Evolutionary conservation across 768 basidiomycete species (phyloP).

Genomic region (Tephrocybe sp.): DNA sequence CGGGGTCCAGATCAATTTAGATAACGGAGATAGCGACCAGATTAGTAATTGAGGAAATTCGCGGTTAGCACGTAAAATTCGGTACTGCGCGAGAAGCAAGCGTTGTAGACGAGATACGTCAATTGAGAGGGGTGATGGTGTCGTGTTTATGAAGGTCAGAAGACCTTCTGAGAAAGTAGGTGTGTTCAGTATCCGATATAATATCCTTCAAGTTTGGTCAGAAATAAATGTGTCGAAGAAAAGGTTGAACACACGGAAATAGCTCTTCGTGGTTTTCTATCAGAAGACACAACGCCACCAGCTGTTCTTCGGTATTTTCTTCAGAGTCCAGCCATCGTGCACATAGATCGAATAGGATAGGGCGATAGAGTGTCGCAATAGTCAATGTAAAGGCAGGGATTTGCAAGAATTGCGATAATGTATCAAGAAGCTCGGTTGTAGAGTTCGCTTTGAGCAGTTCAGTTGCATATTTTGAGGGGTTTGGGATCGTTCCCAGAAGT

Average conservation of each 20-base stretch:
- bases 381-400: conserved; percentile 60
- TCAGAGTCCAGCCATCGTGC: conserved; percentile 75
- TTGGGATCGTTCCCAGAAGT: conserved; percentile 44
- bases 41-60: conserved; percentile 57
- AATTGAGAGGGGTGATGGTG: conserved; percentile 28
- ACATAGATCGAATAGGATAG: conserved; percentile 76
- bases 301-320: conserved; percentile 47
- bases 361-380: conserved; percentile 69
- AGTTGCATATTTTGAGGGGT: conserved; percentile 37
- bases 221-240: conserved; percentile 13
- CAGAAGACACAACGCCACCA: conserved; percentile 61
- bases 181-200: conserved; percentile 49
- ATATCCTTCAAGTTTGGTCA: conserved; percentile 42
- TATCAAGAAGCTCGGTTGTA: conserved; percentile 43
- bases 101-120: conserved; percentile 58
- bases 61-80: conserved; percentile 74
- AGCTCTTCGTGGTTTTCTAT: conserved; percentile 71
- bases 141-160: conserved; percentile 43
- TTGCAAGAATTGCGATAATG: conserved; percentile 60
- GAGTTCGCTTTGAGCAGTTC: conserved; percentile 40
- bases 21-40: conserved; percentile 66
- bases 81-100: conserved; percentile 77
- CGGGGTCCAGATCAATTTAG: conserved; percentile 41
- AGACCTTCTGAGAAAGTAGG: conserved; percentile 52
- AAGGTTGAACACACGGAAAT: conserved; percentile 54